phyloP scores from a whole-genome alignment of 2,329 filamentous ascomycete genomes.

The Drechmeria coniospora region DNA sequence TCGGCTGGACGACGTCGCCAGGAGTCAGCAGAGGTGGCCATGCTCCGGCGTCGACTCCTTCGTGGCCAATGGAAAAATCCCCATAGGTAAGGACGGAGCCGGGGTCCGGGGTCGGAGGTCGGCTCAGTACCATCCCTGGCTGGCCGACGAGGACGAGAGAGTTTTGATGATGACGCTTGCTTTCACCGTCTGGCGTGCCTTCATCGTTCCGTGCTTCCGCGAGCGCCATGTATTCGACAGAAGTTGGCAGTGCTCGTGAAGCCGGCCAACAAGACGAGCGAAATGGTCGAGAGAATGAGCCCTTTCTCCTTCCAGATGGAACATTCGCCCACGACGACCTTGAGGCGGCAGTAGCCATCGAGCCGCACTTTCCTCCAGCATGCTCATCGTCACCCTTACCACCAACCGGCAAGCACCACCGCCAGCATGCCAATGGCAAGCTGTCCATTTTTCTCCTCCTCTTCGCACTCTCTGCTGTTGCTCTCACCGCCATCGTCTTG shows the following conservation, averaged over 20 bases:
- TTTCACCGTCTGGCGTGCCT: not conserved
- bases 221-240: not conserved
- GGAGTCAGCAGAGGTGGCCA: too few species aligned
- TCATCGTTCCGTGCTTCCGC: not conserved
- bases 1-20: too few species aligned
- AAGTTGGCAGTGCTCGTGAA: not conserved
- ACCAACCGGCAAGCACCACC: not conserved
- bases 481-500: constrained; percentile 9
- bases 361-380: not conserved
- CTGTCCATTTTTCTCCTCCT: constrained; percentile 9
- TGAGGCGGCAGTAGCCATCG: not conserved
- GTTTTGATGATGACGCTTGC: too few species aligned
- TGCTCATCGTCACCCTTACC: not conserved
- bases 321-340: not conserved
- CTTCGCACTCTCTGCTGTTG: constrained; percentile 9
- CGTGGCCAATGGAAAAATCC: too few species aligned
- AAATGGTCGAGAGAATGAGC: not conserved
- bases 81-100: too few species aligned
- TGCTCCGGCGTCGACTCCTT: too few species aligned
- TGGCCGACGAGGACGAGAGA: too few species aligned
- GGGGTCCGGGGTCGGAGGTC: too few species aligned
- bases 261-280: not conserved
- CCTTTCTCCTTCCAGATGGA: not conserved
- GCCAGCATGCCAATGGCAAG: constrained; percentile 3
- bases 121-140: too few species aligned